Percentiles rank a stretch among this genome's conserved stretches.
Conservation (phyloP, 192 early-diverging fungal genomes). For the Funneliformis geosporum region DNA sequence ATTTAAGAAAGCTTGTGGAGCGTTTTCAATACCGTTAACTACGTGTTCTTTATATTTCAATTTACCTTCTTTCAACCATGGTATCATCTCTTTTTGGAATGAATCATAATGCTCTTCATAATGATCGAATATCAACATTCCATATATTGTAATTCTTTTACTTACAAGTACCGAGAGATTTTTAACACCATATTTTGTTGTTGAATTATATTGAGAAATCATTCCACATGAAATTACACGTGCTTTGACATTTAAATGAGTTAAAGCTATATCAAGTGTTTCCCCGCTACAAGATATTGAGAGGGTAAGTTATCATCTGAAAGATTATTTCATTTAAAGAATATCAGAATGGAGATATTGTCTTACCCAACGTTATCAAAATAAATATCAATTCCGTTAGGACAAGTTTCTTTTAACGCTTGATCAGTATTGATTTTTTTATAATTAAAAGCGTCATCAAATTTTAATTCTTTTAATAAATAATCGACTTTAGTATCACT, state of each 20-base stretch:
- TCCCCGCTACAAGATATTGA: conserved; percentile 47
- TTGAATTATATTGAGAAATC: conserved; percentile 74
- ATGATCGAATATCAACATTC: conserved; percentile 58
- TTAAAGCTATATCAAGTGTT: conserved; percentile 71
- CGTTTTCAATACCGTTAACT: conserved; percentile 41
- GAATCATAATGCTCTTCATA: conserved; percentile 24
- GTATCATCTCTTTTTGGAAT: conserved; percentile 35
- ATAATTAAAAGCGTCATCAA: conserved; percentile 86
- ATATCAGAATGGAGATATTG: neutral
- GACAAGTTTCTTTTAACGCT: conserved; percentile 62
- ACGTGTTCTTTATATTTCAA: conserved; percentile 37
- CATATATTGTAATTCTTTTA: conserved; percentile 60
- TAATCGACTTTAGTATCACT: conserved; percentile 73
- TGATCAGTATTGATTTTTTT: conserved; percentile 57
- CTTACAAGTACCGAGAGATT: conserved; percentile 57
- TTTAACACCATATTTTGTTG: conserved; percentile 56
- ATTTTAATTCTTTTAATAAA: conserved; percentile 61
- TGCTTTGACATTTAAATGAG: conserved; percentile 60
- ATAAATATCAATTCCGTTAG: conserved; percentile 84
- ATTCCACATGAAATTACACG: conserved; percentile 74
- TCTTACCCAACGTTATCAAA: conserved; percentile 75
- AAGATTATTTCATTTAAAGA: neutral
- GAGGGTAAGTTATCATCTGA: neutral
- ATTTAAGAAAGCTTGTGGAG: conserved; percentile 58
- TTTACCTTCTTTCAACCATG: conserved; percentile 39